These are phyloP conservation scores for Linaria vulgaris DNA, from an alignment of 257 asterid species.

Conservation along the genomic window DNA sequence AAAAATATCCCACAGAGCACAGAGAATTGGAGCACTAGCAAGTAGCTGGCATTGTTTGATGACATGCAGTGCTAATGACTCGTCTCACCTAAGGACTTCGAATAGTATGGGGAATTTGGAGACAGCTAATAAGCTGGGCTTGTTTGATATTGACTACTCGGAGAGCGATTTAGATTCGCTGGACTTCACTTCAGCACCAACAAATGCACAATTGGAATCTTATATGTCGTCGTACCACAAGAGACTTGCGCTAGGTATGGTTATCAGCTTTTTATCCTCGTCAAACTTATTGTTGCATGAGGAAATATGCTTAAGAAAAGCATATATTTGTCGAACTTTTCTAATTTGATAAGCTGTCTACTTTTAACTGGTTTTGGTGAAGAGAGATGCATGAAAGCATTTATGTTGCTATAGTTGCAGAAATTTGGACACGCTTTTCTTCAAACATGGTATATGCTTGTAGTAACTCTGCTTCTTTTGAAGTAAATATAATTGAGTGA, in stretches of 20 bases:
- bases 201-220: constrained; percentile 55
- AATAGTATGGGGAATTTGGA: constrained; percentile 33
- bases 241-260: constrained; percentile 78
- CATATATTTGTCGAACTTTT: too few species aligned
- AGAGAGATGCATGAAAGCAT: too few species aligned
- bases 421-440: too few species aligned
- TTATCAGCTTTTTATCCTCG: neutral
- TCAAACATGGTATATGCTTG: too few species aligned
- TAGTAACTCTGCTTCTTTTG: too few species aligned
- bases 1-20: constrained; percentile 52
- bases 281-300: too few species aligned
- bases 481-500: too few species aligned
- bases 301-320: too few species aligned
- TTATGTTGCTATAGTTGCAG: too few species aligned
- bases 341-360: too few species aligned
- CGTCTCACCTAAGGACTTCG: constrained; percentile 34
- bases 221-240: constrained; percentile 77
- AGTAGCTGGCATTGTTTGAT: constrained; percentile 48
- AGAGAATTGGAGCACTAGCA: constrained; percentile 42
- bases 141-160: constrained; percentile 31
- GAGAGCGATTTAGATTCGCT: constrained; percentile 65
- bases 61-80: constrained; percentile 38
- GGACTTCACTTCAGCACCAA: constrained; percentile 51
- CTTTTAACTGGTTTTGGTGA: too few species aligned
- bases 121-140: constrained; percentile 23